Conservation (phyloP, 345 rosid genomes). For the Pistacia vera region DNA sequence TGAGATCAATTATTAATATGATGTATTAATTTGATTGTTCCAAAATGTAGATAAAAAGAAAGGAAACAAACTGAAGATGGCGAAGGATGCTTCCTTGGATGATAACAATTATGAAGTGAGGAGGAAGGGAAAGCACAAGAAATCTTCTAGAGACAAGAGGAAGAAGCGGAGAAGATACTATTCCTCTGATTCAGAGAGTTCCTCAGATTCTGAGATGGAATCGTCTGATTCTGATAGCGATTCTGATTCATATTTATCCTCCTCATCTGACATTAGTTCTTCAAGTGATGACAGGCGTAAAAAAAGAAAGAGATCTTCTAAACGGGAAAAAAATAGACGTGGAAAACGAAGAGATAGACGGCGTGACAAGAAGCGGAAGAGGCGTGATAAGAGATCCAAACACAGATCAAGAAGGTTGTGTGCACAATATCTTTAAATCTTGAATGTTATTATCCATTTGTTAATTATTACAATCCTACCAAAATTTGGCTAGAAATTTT, state of each 20-base stretch:
- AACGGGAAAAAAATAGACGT: constrained; percentile 69
- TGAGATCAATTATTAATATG: neutral
- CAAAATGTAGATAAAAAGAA: constrained; percentile 56
- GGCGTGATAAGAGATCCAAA: constrained; percentile 68
- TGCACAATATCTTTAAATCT: neutral
- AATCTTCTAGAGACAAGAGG: constrained; percentile 66
- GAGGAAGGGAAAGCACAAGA: constrained; percentile 69
- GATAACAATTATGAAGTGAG: constrained; percentile 41
- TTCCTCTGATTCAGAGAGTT: constrained; percentile 84
- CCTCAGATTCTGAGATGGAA: constrained; percentile 72
- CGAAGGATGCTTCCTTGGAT: constrained; percentile 49
- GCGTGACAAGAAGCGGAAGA: constrained; percentile 73
- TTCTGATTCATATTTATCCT: constrained; percentile 64
- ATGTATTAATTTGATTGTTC: constrained; percentile 11
- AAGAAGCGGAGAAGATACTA: constrained; percentile 74
- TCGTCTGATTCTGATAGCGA: constrained; percentile 84
- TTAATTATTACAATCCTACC: neutral
- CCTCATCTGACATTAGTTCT: constrained; percentile 78
- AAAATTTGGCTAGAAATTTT: neutral
- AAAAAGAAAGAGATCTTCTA: constrained; percentile 80
- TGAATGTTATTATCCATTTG: neutral
- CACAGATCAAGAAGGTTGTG: constrained; percentile 78
- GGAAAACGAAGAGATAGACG: constrained; percentile 73
- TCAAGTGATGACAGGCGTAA: constrained; percentile 86
- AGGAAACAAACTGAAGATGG: constrained; percentile 43